Percentiles rank a stretch among this genome's conserved stretches.
phyloP scores from a whole-genome alignment of 208 protist genomes.

The Trypanosoma boissoni region DNA sequence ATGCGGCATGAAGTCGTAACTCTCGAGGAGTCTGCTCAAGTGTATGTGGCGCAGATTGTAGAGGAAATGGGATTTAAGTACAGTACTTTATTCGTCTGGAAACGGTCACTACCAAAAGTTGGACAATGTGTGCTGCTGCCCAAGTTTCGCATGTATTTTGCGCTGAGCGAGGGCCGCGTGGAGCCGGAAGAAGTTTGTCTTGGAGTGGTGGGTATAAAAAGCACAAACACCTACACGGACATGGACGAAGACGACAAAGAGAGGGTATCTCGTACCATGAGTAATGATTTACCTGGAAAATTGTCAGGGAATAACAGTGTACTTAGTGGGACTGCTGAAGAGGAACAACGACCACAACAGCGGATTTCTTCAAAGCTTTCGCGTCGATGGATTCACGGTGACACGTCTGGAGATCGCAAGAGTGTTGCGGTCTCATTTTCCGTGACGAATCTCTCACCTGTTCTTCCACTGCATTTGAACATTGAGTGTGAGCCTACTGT shows the following conservation, averaged over 20 bases:
- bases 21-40: constrained; percentile 34
- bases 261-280: too few species aligned
- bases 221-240: background rate
- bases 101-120: constrained; percentile 30
- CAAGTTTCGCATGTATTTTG: constrained; percentile 36
- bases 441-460: constrained; percentile 61
- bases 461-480: constrained; percentile 66
- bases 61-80: constrained; percentile 41
- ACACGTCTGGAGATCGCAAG: constrained; percentile 14
- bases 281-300: too few species aligned
- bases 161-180: constrained; percentile 63
- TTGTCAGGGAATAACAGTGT: too few species aligned
- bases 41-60: constrained; percentile 55
- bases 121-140: constrained; percentile 49
- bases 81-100: constrained; percentile 31
- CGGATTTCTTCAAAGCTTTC: too few species aligned
- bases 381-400: constrained; percentile 14
- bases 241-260: background rate
- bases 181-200: constrained; percentile 34
- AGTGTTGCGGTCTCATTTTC: constrained; percentile 27
- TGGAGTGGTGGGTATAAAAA: constrained; percentile 28
- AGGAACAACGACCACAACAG: too few species aligned
- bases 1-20: constrained; percentile 45
- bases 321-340: too few species aligned
- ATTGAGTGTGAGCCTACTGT: constrained; percentile 77